phyloP scores from a whole-genome alignment of 257 asterid genomes.

The Ilex asprella region DNA sequence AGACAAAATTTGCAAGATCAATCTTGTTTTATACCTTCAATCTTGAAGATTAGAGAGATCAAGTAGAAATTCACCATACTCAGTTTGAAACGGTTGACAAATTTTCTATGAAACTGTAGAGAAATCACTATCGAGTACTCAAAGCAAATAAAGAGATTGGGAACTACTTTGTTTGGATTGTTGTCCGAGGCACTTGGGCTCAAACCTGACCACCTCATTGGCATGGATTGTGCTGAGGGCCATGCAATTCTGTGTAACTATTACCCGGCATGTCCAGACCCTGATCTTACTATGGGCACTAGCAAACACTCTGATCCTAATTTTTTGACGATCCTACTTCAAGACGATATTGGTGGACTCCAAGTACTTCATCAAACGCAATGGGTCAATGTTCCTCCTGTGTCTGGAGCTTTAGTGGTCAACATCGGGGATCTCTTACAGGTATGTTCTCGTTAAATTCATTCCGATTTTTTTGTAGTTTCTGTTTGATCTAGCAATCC shows the following conservation, averaged over 20 bases:
- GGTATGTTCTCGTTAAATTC: conserved; percentile 7
- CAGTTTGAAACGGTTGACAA: too few relatives aligned
- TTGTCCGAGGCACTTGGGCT: conserved; percentile 37
- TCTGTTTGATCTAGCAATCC: too few relatives aligned
- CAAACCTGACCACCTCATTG: conserved; percentile 15
- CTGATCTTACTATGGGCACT: conserved; percentile 25
- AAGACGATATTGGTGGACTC: conserved; percentile 22
- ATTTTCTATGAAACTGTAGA: not conserved
- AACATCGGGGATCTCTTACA: conserved; percentile 38
- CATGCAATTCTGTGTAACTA: conserved; percentile 29
- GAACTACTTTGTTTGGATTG: conserved; percentile 19
- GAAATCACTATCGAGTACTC: conserved; percentile 15
- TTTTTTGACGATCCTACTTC: conserved; percentile 32
- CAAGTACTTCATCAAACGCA: conserved; percentile 23
- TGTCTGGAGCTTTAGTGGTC: conserved; percentile 24
- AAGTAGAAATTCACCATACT: not conserved
- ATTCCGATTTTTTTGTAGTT: too few relatives aligned
- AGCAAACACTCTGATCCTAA: conserved; percentile 30
- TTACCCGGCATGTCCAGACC: conserved; percentile 36
- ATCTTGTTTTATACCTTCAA: not conserved
- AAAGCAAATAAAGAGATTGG: conserved; percentile 13
- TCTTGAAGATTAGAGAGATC: conserved; percentile 11
- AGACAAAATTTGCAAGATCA: too few relatives aligned
- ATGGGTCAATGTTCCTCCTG: conserved; percentile 29
- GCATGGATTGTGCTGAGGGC: conserved; percentile 27